Base-by-base conservation (phyloP, 176 grass and related monocot species). In the Luzula sylvatica region DNA sequence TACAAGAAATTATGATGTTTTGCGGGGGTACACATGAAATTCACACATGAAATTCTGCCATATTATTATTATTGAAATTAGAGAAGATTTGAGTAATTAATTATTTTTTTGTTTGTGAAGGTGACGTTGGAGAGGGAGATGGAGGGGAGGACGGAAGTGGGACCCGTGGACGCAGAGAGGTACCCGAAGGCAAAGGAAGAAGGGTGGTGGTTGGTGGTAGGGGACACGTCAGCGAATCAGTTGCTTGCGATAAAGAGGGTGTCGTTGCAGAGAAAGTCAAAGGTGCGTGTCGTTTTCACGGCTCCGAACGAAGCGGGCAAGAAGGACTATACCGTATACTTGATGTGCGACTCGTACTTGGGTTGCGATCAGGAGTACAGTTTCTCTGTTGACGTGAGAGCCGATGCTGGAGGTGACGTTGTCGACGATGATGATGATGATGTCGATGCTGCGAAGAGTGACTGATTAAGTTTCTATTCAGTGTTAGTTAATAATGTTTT, bases 341-440 rank as follows among this genome's bases (percentile, higher is more conserved):
- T 95, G 49, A 88, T 95, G 84, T 95, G 77, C 2, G 90, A 95
- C 43, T 95, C 90, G 0, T 88, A 88, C 58, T 51, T 95, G 8
- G 83, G 90, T 21, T 95, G 90, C 1, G 90, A 95, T 42, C 90
- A 95, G 80, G 90, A 95, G 50, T 88, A 95, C 3, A 78, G 74
- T 46, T 87, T 94, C 69, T 52, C 54, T 0, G 26, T 95, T 11
- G 70, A 95, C 42, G 73, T 88, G 27, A 84, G 68, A n/a, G n/a
- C n/a, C n/a, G n/a, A n/a, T n/a, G n/a, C n/a, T n/a, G n/a, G n/a
- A n/a, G n/a, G n/a, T n/a, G n/a, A n/a, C n/a, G n/a, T n/a, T n/a
- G n/a, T n/a, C n/a, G n/a, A n/a, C 62, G 88, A 94, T 45, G 70
- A 65, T 71, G 82, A 59, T 55, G 70, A 53, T 8, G 65, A 7